Conservation (phyloP, 352 stramenopile species). For the Phytophthora pisi region DNA sequence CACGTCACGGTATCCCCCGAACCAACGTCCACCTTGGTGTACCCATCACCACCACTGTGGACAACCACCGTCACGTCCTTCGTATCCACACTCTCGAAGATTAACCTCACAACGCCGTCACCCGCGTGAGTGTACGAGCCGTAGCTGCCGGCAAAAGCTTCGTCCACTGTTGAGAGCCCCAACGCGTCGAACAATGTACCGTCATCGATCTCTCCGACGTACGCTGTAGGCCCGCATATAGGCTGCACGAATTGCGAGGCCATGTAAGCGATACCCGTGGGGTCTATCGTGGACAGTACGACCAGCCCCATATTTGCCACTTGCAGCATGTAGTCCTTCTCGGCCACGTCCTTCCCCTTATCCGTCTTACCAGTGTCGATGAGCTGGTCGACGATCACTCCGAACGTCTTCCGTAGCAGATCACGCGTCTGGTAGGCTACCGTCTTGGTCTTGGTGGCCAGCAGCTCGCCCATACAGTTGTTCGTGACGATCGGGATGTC, state of each 20-base stretch:
- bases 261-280: slow-evolving; percentile 51
- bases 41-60: slow-evolving; percentile 30
- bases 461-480: slow-evolving; percentile 32
- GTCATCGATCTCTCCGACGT: slow-evolving; percentile 50
- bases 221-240: slow-evolving; percentile 49
- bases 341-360: slow-evolving; percentile 21
- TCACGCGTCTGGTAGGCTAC: slow-evolving; percentile 32
- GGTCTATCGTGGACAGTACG: slow-evolving; percentile 40
- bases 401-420: slow-evolving; percentile 35
- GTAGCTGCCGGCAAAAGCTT: slow-evolving; percentile 46
- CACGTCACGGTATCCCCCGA: slow-evolving; percentile 30
- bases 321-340: slow-evolving; percentile 41
- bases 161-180: slow-evolving; percentile 26
- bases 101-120: slow-evolving; percentile 33
- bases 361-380: slow-evolving; percentile 37
- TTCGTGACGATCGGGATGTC: slow-evolving; percentile 41
- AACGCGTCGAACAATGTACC: slow-evolving; percentile 44
- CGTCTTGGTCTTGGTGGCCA: slow-evolving; percentile 14
- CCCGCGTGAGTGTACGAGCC: slow-evolving; percentile 33
- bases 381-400: slow-evolving; percentile 35
- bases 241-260: slow-evolving; percentile 57
- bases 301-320: slow-evolving; percentile 37
- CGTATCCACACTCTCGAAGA: slow-evolving; percentile 40
- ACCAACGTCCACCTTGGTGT: slow-evolving; percentile 24
- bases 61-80: slow-evolving; percentile 41